Evolutionary conservation across 1,284 basidiomycete species (phyloP), one percentile per base, ranked within the genome.

Genomic region (Lignosus rhinocerotis): DNA sequence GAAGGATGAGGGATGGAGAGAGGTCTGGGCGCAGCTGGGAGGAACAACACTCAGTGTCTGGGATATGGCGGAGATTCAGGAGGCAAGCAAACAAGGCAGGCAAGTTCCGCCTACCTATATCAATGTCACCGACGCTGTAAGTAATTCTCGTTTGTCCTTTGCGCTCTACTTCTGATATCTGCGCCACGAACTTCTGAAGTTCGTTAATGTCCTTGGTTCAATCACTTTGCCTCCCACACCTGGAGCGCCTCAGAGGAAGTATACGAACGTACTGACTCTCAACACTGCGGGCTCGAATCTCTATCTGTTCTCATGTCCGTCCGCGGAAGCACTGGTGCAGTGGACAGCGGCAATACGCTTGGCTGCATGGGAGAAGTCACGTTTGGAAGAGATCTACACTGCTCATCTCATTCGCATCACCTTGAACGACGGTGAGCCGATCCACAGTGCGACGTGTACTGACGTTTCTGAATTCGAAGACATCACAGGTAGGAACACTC

Each of bases 331-430:
- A 3, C 80, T 96, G 50, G 79, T 92, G 43, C 87, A 88, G n/a
- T 98, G 96, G 96, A 88, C 93, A 17, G 89, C 93, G 21, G 94
- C 94, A 6, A 82, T 99, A 39, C 88, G 97, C 16, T 82, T 99
- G 7, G 87, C 92, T 8, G 85, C 92, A 51, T 99, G 96, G 94
- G 96, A 99, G 74, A 94, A 97, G 67, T 92, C 93, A 1, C 86
- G 96, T 30, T 81, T 98, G 21, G 95, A 98, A 73, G 96, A 98
- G 75, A 94, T 99, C 59, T 99, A 99, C 73, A 98, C 96, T 0
- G 96, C 95, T 2, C 93, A 98, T 76, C 78, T 98, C 46, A 84
- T 96, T 63, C 83, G 93, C 51, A 90, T 92, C 73, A 86, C 85
- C 36, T 69, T 89, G 19, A 78, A 75, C 54, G 78, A 79, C 34